These are phyloP conservation scores for Cyclocybe aegerita DNA, from an alignment of 768 basidiomycete species.

Conservation along the genomic window DNA sequence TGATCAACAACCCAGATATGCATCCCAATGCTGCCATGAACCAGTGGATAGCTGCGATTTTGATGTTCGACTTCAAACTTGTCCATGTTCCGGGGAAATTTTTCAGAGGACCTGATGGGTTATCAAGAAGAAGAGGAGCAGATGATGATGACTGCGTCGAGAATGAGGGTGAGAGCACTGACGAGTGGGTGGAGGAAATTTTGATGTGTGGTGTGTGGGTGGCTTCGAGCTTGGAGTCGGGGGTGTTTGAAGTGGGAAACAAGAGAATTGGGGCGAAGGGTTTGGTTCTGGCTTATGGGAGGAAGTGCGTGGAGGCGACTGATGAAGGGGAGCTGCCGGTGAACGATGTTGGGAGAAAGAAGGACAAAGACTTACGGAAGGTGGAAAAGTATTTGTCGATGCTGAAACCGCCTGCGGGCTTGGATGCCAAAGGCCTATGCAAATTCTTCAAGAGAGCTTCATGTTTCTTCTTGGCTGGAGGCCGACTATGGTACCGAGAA, in stretches of 20 bases:
- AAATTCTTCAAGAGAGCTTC: constrained; percentile 2
- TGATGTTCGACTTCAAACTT: constrained; percentile 25
- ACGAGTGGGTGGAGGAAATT: constrained; percentile 23
- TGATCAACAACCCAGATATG: constrained; percentile 30
- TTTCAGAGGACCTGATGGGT: constrained; percentile 12
- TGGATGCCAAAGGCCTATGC: not conserved
- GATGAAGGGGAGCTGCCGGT: constrained; percentile 4
- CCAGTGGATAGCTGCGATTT: constrained; percentile 26
- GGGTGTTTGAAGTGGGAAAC: not conserved
- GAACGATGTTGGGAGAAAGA: not conserved
- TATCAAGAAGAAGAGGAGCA: constrained; percentile 15
- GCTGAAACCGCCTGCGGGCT: not conserved
- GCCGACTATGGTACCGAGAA: constrained; percentile 9
- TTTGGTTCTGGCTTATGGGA: not conserved
- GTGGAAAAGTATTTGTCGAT: constrained; percentile 10
- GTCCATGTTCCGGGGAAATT: constrained; percentile 18
- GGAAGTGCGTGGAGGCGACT: not conserved
- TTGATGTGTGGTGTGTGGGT: not conserved
- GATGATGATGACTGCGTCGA: constrained; percentile 3
- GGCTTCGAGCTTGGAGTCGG: not conserved
- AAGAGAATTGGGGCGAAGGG: not conserved
- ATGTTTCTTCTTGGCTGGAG: constrained; percentile 7
- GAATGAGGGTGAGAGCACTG: constrained; percentile 8
- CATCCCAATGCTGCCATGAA: constrained; percentile 29
- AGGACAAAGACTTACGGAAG: constrained; percentile 9